A percentile compares a stretch with the other conserved stretches of the same genome.
Conservation (phyloP, 371 early-diverging fungal genomes). For the Entomophthora muscae region DNA sequence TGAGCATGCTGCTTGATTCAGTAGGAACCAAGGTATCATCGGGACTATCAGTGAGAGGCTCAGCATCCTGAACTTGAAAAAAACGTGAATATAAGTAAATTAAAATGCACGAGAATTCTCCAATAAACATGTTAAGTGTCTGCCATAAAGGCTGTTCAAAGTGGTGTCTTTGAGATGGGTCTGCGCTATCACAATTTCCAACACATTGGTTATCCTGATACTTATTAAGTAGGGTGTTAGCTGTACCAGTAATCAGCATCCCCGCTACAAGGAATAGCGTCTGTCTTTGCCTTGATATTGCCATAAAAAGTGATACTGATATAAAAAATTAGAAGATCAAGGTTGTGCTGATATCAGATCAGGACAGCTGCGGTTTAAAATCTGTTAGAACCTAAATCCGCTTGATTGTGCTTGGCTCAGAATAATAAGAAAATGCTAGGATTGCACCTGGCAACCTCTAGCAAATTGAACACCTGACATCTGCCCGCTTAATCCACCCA, state of each 20-base stretch:
- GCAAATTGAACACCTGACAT: too few relatives aligned
- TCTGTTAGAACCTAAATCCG: too few relatives aligned
- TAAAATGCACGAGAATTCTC: constrained; percentile 62
- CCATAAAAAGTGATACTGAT: not conserved
- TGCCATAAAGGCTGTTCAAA: constrained; percentile 97
- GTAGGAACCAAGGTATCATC: not conserved
- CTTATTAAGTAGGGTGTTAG: constrained; percentile 69
- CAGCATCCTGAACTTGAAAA: not conserved
- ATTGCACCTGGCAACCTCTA: too few relatives aligned
- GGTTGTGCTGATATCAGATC: too few relatives aligned
- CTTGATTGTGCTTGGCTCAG: too few relatives aligned
- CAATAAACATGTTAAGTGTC: constrained; percentile 90
- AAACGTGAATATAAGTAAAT: constrained; percentile 14
- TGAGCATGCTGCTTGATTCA: not conserved
- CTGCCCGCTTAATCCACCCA: too few relatives aligned
- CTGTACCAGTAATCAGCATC: constrained; percentile 66
- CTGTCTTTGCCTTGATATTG: not conserved
- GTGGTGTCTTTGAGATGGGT: constrained; percentile 40
- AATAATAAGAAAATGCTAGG: too few relatives aligned
- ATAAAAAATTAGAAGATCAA: too few relatives aligned
- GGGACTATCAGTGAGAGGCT: not conserved
- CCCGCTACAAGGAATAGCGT: constrained; percentile 39
- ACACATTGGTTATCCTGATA: constrained; percentile 81
- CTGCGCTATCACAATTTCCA: constrained; percentile 61
- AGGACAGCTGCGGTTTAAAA: too few relatives aligned